These are phyloP conservation scores for Neophaeococcomyces mojaviensis DNA, from an alignment of 2,329 filamentous ascomycete genomes.

Conservation along the genomic window DNA sequence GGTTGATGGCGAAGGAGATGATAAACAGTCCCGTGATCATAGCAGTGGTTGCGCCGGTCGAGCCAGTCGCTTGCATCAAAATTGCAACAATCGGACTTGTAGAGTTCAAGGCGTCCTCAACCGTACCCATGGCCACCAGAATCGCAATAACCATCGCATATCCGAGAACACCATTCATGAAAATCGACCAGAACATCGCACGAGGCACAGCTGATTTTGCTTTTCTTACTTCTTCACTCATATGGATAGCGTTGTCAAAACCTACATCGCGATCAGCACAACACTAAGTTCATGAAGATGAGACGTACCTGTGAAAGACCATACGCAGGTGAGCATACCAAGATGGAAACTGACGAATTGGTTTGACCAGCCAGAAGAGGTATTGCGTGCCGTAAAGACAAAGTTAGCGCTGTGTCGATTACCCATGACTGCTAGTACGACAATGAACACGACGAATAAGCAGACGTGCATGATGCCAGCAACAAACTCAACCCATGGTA, in stretches of 20 bases:
- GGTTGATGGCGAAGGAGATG: constrained; percentile 26
- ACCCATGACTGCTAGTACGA: constrained; percentile 26
- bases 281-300: not conserved
- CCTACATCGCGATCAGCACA: constrained; percentile 14
- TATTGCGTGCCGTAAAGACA: constrained; percentile 25
- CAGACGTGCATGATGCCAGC: constrained; percentile 28
- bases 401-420: constrained; percentile 28
- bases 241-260: constrained; percentile 24
- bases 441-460: constrained; percentile 30
- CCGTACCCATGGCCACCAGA: constrained; percentile 28
- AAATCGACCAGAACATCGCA: constrained; percentile 31
- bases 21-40: constrained; percentile 22
- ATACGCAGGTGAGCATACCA: constrained; percentile 29
- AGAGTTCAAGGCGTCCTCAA: constrained; percentile 17
- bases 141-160: constrained; percentile 32
- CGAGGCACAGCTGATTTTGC: constrained; percentile 29
- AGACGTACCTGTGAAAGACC: constrained; percentile 25
- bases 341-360: constrained; percentile 29
- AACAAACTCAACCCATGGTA: constrained; percentile 32
- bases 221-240: constrained; percentile 33
- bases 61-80: constrained; percentile 21
- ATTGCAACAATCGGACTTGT: constrained; percentile 23
- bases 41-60: constrained; percentile 14
- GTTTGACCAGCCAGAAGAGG: constrained; percentile 28
- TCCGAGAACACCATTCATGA: constrained; percentile 29